Evolutionary conservation across 352 stramenopile species (phyloP).

Genomic region (Globisporangium alternatum): DNA sequence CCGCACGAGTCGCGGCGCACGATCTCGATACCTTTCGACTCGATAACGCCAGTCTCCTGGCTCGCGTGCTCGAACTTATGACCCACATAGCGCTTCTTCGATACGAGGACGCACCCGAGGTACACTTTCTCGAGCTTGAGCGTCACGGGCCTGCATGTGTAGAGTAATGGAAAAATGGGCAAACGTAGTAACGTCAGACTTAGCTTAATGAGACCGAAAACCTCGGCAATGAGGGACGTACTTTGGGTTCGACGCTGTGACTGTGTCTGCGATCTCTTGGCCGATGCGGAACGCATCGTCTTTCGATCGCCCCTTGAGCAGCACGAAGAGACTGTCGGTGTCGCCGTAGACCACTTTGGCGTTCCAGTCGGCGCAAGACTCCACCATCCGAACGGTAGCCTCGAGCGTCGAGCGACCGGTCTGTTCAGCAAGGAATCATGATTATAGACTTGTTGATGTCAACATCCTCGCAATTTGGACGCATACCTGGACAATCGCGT

Average conservation of each 20-base stretch:
- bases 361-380: constrained; percentile 76
- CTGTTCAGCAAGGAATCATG: constrained; percentile 22
- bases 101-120: constrained; percentile 88
- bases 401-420: constrained; percentile 91
- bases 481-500: constrained; percentile 96
- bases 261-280: constrained; percentile 85
- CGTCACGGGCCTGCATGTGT: constrained; percentile 52
- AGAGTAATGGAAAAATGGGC: background rate
- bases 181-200: background rate
- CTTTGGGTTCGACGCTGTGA: constrained; percentile 87
- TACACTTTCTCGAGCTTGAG: constrained; percentile 93
- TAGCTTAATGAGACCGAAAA: background rate
- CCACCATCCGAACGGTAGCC: constrained; percentile 92
- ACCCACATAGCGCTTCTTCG: constrained; percentile 95
- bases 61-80: constrained; percentile 74
- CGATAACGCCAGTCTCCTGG: constrained; percentile 55
- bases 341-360: constrained; percentile 96
- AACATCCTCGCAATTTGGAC: background rate
- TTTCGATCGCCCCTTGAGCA: constrained; percentile 92
- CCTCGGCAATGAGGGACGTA: constrained; percentile 13
- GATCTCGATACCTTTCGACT: constrained; percentile 93
- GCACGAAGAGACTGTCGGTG: constrained; percentile 99
- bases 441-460: background rate
- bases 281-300: constrained; percentile 94
- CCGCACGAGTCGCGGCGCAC: constrained; percentile 92